Evolutionary conservation across 2,329 filamentous ascomycete genomes (phyloP), one percentile per base, ranked within the genome.

Genomic region (Aspergillus sp.): DNA sequence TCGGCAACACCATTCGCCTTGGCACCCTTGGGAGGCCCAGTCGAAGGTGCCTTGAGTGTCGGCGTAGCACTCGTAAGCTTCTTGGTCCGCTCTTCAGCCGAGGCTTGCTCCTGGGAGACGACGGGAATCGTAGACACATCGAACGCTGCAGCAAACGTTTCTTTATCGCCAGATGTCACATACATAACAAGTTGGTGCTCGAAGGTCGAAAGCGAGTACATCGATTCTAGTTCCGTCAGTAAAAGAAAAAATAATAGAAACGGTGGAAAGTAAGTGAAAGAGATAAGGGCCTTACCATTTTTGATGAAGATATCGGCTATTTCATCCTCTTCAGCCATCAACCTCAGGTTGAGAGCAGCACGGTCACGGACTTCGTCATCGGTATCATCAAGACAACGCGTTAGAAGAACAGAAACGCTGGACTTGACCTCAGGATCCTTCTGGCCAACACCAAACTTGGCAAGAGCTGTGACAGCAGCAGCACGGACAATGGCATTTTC

Each of bases 151-250:
- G 88, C 85, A 68, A 98, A 99, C 0, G 89, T 90, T 43, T 89
- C 86, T 75, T 93, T 92, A 70, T 95, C 91, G 54, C 92, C 90
- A 12, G 93, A 92, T 17, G 93, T 96, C 67, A 99, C 93, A 70
- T 99, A 99, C 86, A 96, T 90, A 66, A 97, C 93, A 51, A 99
- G 87, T 73, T 98, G 93, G 73, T 98, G 93, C 81, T 98, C 95
- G 61, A 99, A 96, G 59, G 91, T 92, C 11, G 92, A 90, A 21
- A 99, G 84, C 8, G 93, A 96, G 75, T 93, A 99, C 86, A 96
- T 96, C 63, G 87, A 96, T 74, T 98, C 93, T 93, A 67, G 8
- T 53, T 15, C 14, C 15, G 33, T 72, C 55, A 75, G 67, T 51
- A 56, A 59, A 59, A 50, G 19, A 7, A 12, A 14, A 14, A 43